A percentile compares a stretch with the other conserved stretches of the same genome.
Conservation (phyloP, 495 filamentous ascomycete genomes). For the Amniculicola lignicola region DNA sequence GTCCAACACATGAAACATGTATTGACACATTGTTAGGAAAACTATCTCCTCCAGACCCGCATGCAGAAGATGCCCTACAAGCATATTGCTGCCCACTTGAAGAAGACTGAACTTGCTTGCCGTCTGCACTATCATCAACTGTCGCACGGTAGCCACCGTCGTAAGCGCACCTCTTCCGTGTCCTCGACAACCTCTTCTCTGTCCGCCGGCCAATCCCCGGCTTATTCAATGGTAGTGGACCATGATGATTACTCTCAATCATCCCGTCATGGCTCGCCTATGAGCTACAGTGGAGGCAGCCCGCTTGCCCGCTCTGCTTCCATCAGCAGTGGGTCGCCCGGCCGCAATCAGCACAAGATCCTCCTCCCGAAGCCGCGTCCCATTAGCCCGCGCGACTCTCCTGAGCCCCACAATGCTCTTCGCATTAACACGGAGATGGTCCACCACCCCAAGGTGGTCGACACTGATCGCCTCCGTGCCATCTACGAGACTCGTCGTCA, state of each 20-base stretch:
- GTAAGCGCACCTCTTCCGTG: slow-evolving; percentile 62
- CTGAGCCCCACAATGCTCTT: slow-evolving; percentile 32
- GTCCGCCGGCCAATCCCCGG: slow-evolving; percentile 34
- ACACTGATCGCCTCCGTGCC: slow-evolving; percentile 63
- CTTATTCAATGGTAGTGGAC: slow-evolving; percentile 35
- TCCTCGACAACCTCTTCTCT: slow-evolving; percentile 47
- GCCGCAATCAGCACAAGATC: slow-evolving; percentile 36
- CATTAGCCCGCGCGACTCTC: slow-evolving; percentile 30
- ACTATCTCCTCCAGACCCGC: slow-evolving; percentile 79
- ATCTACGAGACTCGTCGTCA: slow-evolving; percentile 67
- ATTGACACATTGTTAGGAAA: slow-evolving; percentile 56
- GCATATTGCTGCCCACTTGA: slow-evolving; percentile 76
- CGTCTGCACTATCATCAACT: slow-evolving; percentile 82
- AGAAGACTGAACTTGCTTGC: slow-evolving; percentile 83
- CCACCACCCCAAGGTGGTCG: slow-evolving; percentile 48
- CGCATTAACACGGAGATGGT: slow-evolving; percentile 35
- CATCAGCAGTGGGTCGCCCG: slow-evolving; percentile 28
- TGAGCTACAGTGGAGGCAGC: slow-evolving; percentile 30
- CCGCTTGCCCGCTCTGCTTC: slow-evolving; percentile 21
- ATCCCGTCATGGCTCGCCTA: slow-evolving; percentile 35
- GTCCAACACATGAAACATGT: neutral
- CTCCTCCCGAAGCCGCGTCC: slow-evolving; percentile 36
- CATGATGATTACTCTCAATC: slow-evolving; percentile 33
- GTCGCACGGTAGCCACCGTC: slow-evolving; percentile 73
- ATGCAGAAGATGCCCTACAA: slow-evolving; percentile 87